A percentile compares a stretch with the other conserved stretches of the same genome.
These are phyloP conservation scores for Eutrema salsugineum DNA, from an alignment of 441 rosid species.

Conservation along the genomic window DNA sequence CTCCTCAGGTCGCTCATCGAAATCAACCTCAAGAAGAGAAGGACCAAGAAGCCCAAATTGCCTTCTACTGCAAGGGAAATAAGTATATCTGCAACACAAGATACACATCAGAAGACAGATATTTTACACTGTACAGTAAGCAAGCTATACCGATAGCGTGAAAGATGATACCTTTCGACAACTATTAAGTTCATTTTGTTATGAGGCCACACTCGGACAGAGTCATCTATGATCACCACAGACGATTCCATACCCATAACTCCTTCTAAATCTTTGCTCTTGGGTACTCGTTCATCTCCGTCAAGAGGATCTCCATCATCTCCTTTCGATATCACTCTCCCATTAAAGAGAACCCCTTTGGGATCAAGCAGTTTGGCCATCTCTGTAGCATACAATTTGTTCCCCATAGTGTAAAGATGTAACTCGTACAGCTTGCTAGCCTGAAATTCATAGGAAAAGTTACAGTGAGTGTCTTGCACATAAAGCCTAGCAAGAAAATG, in stretches of 20 bases:
- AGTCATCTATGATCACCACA: constrained; percentile 94
- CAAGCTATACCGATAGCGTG: neutral
- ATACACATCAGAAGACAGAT: constrained; percentile 2
- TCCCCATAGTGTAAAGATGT: constrained; percentile 99
- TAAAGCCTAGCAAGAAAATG: neutral
- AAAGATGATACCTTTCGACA: constrained; percentile 71
- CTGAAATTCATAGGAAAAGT: constrained; percentile 40
- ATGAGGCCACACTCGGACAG: constrained; percentile 97
- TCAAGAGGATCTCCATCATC: constrained; percentile 87
- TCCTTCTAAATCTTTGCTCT: constrained; percentile 98
- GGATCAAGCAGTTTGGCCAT: constrained; percentile 99
- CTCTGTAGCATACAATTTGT: constrained; percentile 96
- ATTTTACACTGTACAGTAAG: neutral
- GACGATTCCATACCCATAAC: constrained; percentile 97
- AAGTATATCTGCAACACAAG: constrained; percentile 68
- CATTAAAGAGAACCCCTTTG: constrained; percentile 75
- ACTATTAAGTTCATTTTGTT: constrained; percentile 85
- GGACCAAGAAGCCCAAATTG: constrained; percentile 97
- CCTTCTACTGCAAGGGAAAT: constrained; percentile 95
- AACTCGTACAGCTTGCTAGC: constrained; percentile 86
- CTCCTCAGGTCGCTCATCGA: constrained; percentile 94
- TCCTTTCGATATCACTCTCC: constrained; percentile 95
- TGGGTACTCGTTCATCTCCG: constrained; percentile 88
- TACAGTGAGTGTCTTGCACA: constrained; percentile 10
- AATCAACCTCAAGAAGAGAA: constrained; percentile 98